phyloP scores from a whole-genome alignment of 176 grass and related monocot genomes.

The Areca catechu region DNA sequence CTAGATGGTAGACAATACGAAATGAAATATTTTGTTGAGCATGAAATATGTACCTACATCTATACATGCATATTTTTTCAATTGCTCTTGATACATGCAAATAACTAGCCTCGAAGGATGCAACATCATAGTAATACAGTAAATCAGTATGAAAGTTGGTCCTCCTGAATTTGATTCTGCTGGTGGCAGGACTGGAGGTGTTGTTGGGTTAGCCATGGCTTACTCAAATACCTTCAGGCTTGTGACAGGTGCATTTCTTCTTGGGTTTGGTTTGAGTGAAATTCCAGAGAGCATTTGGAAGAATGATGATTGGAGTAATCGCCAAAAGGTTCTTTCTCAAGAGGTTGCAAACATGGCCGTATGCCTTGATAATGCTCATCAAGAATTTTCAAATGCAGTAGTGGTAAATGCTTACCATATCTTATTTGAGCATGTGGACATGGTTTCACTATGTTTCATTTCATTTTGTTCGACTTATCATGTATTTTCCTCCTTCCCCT shows the following conservation, averaged over 20 bases:
- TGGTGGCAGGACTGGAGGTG: slow-evolving; percentile 50
- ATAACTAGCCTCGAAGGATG: too few relatives aligned
- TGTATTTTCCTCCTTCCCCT: too few relatives aligned
- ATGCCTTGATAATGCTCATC: slow-evolving; percentile 88
- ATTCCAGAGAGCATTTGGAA: slow-evolving; percentile 95
- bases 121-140: too few relatives aligned
- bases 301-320: slow-evolving; percentile 80
- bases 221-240: slow-evolving; percentile 98
- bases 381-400: slow-evolving; percentile 96
- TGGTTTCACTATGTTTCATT: too few relatives aligned
- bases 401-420: slow-evolving; percentile 53
- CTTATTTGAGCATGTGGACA: not conserved
- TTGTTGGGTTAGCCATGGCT: slow-evolving; percentile 95
- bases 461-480: too few relatives aligned
- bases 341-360: slow-evolving; percentile 87
- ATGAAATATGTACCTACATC: too few relatives aligned
- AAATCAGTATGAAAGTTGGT: too few relatives aligned
- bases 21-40: too few relatives aligned
- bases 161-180: not conserved
- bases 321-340: slow-evolving; percentile 84
- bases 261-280: slow-evolving; percentile 98
- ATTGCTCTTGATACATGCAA: too few relatives aligned
- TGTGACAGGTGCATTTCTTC: slow-evolving; percentile 96
- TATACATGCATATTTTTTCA: too few relatives aligned
- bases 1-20: too few relatives aligned